Percentiles rank a stretch among this genome's conserved stretches.
Evolutionary conservation across 2,329 filamentous ascomycete genomes (phyloP).

Genomic region (Ophioceras dolichostomum): DNA sequence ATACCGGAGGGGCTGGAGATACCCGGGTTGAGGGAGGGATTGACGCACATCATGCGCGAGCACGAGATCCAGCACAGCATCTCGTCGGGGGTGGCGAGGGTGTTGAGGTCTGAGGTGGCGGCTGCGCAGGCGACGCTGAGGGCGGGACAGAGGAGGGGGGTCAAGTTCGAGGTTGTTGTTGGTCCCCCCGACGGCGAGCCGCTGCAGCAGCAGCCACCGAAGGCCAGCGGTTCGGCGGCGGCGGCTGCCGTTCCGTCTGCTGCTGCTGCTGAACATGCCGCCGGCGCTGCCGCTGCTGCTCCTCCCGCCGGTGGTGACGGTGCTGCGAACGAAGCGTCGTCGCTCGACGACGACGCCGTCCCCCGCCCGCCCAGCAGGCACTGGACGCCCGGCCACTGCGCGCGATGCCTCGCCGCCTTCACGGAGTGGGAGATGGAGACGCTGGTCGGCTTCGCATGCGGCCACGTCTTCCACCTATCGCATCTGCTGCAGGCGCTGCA

Average conservation of each 20-base stretch:
- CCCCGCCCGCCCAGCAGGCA: conserved; percentile 8
- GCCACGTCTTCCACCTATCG: conserved; percentile 67
- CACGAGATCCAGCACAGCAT: conserved; percentile 94
- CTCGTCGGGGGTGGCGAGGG: conserved; percentile 75
- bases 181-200: conserved; percentile 22
- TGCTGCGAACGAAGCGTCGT: too few relatives aligned
- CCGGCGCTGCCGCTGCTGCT: conserved; percentile 14
- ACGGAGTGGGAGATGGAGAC: conserved; percentile 55
- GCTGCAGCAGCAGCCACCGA: conserved; percentile 22
- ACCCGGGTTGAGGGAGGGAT: conserved; percentile 74
- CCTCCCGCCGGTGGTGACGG: background rate
- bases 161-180: conserved; percentile 71
- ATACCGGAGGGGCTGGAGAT: conserved; percentile 93
- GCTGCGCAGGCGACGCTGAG: conserved; percentile 71
- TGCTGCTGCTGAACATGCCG: conserved; percentile 9
- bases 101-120: conserved; percentile 78
- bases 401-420: conserved; percentile 43
- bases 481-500: conserved; percentile 51
- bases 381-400: conserved; percentile 43
- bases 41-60: conserved; percentile 86
- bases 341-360: background rate
- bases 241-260: conserved; percentile 5
- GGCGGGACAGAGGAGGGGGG: conserved; percentile 66
- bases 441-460: conserved; percentile 69
- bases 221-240: conserved; percentile 5